Percentiles rank a stretch among this genome's conserved stretches.
Conservation (phyloP, 2,329 filamentous ascomycete genomes). For the Arthrobotrys entomopaga region DNA sequence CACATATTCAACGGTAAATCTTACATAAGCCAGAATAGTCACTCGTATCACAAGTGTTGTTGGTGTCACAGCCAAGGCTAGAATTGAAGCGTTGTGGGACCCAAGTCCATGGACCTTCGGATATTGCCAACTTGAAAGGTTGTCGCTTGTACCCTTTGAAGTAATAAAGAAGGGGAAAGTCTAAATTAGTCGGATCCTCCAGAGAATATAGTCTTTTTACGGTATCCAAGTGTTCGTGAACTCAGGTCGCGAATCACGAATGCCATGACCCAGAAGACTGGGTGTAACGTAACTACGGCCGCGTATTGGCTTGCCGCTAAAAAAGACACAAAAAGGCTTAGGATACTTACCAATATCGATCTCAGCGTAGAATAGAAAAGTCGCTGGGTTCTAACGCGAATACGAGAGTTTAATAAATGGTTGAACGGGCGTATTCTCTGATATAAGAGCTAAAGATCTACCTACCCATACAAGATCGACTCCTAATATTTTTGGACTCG, state of each 20-base stretch:
- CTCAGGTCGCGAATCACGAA: not conserved
- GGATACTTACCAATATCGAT: conserved; percentile 2
- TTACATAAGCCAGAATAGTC: conserved; percentile 5
- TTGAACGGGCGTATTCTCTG: not conserved
- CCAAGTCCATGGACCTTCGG: conserved; percentile 3
- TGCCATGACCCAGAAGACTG: too few relatives aligned
- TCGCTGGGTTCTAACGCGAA: not conserved
- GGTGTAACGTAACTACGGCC: too few relatives aligned
- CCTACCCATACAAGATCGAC: not conserved
- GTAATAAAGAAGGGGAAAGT: not conserved
- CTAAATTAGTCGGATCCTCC: too few relatives aligned
- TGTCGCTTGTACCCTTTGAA: not conserved
- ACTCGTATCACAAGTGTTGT: not conserved
- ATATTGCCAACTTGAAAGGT: not conserved
- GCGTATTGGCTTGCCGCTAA: too few relatives aligned
- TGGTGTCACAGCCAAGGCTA: not conserved
- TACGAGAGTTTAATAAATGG: not conserved
- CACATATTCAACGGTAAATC: not conserved
- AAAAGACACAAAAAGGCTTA: too few relatives aligned
- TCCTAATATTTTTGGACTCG: not conserved
- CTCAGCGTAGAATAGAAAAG: not conserved
- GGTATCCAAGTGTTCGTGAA: too few relatives aligned
- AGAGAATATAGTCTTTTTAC: too few relatives aligned
- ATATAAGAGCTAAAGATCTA: not conserved
- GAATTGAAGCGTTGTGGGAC: not conserved